These are phyloP conservation scores for Antarctomyces pellizariae DNA, from an alignment of 495 filamentous ascomycete genomes.

Conservation along the genomic window DNA sequence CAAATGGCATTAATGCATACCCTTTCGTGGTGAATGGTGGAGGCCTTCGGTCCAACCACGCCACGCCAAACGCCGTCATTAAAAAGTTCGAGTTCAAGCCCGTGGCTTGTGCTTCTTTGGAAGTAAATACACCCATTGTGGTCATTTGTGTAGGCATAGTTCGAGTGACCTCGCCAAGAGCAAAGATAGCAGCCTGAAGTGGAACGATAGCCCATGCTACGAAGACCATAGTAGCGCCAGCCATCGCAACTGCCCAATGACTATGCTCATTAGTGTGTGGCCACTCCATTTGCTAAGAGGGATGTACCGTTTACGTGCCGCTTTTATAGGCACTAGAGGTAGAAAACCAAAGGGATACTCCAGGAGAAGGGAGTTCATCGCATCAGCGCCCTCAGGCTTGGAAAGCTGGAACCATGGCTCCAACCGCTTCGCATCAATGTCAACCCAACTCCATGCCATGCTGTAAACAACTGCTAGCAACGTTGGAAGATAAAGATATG, in stretches of 20 bases:
- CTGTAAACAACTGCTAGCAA: slow-evolving; percentile 21
- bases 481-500: slow-evolving; percentile 18
- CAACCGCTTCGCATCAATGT: slow-evolving; percentile 21
- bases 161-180: slow-evolving; percentile 6
- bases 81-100: slow-evolving; percentile 12
- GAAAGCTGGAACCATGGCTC: slow-evolving; percentile 25
- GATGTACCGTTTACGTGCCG: slow-evolving; percentile 14
- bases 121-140: slow-evolving; percentile 8
- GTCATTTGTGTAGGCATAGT: slow-evolving; percentile 3
- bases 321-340: slow-evolving; percentile 20
- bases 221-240: slow-evolving; percentile 16
- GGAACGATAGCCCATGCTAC: slow-evolving; percentile 24
- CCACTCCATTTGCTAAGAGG: neutral
- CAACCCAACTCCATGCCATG: slow-evolving; percentile 22
- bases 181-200: slow-evolving; percentile 18
- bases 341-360: slow-evolving; percentile 27
- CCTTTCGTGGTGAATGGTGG: slow-evolving; percentile 18
- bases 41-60: slow-evolving; percentile 16
- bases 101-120: slow-evolving; percentile 10
- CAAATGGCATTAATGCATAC: slow-evolving; percentile 17
- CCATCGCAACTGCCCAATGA: slow-evolving; percentile 20
- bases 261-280: slow-evolving; percentile 7
- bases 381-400: slow-evolving; percentile 15
- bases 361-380: slow-evolving; percentile 18
- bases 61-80: slow-evolving; percentile 14